phyloP scores from a whole-genome alignment of 1,284 basidiomycete species.

The Malassezia pachydermatis region DNA sequence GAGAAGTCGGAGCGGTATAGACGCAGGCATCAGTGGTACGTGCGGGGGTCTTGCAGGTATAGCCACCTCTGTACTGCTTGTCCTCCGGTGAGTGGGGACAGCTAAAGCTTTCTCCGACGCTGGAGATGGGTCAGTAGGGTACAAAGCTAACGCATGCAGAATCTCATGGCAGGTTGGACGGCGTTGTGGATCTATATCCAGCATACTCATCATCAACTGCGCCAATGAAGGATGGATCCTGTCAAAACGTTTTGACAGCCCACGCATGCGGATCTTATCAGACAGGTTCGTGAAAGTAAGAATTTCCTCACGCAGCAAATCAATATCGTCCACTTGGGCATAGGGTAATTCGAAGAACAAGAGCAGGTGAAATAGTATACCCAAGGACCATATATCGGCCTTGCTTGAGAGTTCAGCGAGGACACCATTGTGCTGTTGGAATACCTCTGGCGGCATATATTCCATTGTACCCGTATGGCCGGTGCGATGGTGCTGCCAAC shows the following conservation, averaged over 20 bases:
- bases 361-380: conserved; percentile 78
- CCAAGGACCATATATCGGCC: conserved; percentile 53
- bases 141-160: neutral
- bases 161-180: conserved; percentile 12
- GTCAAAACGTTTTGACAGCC: neutral
- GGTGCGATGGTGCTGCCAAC: conserved; percentile 50
- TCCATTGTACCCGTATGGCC: conserved; percentile 88
- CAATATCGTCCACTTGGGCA: conserved; percentile 54
- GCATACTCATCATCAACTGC: conserved; percentile 3
- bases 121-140: neutral
- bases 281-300: conserved; percentile 52
- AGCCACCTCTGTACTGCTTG: too few species aligned
- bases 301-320: conserved; percentile 64
- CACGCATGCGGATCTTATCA: neutral
- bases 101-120: too few species aligned
- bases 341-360: conserved; percentile 64
- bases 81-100: too few species aligned
- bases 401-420: conserved; percentile 70
- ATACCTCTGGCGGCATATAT: conserved; percentile 64
- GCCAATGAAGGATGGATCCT: conserved; percentile 7
- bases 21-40: neutral
- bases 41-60: neutral
- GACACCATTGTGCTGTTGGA: conserved; percentile 54
- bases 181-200: neutral
- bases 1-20: neutral